Base-by-base conservation (phyloP, 2,329 filamentous ascomycete species). In the Aspergillus costaricaensis region DNA sequence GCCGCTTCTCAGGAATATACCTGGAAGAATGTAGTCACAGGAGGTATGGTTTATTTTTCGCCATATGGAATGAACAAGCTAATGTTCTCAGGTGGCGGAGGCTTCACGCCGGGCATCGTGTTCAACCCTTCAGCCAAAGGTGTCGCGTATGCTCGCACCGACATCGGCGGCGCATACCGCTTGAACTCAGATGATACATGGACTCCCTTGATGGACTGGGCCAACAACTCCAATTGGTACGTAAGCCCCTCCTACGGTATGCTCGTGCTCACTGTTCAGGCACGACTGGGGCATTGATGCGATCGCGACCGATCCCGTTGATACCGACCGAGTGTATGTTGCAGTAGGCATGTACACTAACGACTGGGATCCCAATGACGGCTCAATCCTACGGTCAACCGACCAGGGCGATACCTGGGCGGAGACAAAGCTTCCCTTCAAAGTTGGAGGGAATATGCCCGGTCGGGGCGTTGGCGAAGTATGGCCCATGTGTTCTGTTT, bases 371-470 rank as follows among this genome's bases (percentile, higher is more conserved):
- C 83, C 84, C 1, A 83, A 82, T 57, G 77, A 80, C 4, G 84
- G 84, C 7, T 76, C 82, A 7, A 85, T 87, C 39, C 79, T 85
- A 32, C 79, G 81, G 27, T 85, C 82, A 8, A 81, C 77, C 8
- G 83, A 87, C 64, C 76, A 80, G 65, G 85, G 85, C 1, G 72
- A 71, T 3, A 85, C 84, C 0, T 87, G 83, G 82, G 67, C 74
- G 1, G 74, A 77, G 19, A 80, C 82, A 0, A 73, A 75, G 5
- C 76, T 87, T 0, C 77, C 82, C 2, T 87, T 87, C 76, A 87
- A 87, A 68, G 82, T 86, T 49, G 85, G 85, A 7, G 85, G 85
- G 0, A 87, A 87, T 68, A 86, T 86, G 83, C 84, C 85, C 7
- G 85, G 85, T 2, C 80, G 85, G 27, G 85, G 85, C 7, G 82